Base-by-base conservation (phyloP, 2,329 filamentous ascomycete species). In the Ophiobolus disseminans region DNA sequence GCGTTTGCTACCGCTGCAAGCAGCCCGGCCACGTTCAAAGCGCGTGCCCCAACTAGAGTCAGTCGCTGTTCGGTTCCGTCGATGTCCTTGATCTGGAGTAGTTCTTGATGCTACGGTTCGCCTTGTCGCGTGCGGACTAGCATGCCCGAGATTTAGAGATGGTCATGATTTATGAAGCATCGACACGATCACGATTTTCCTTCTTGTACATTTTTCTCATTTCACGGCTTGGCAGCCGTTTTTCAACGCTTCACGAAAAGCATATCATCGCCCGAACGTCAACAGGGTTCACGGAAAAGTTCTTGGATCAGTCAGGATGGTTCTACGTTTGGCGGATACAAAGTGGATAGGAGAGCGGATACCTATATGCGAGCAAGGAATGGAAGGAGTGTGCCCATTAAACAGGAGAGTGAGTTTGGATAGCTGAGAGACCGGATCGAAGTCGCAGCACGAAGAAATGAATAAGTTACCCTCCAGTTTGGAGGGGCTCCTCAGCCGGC, bases 1-100 rank as follows among this genome's bases (percentile, higher is more conserved):
- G 95, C 76, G 91, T 96, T 74, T 99, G 94, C 88, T 99, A 99
- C 86, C 96, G 95, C 83, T 97, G 86, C 83, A 86, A 86, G 79
- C 82, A 88, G 76, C 83, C 86, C 63, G 92, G 93, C 66, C 93
- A 97, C 80, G 88, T 97, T 74, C 93, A 97, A 85, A 86, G 90
- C 66, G 86, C 89, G 69, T 99, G 94, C 87, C 90, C 93, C 70
- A 91, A 89, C 82, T 90, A 88, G 77, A 66, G 62, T 64, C 36
- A 48, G 45, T 46, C 38, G 41, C 46, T n/a, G n/a, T n/a, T 28
- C 46, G 51, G 52, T 59, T 45, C 53, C 55, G 62, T 66, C 62
- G 67, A 63, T 64, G 60, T 59, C 55, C 39, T 55, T 62, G 57
- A 58, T 65, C 60, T 65, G 60, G 63, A 61, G 58, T 54, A 58